Evolutionary conservation across 805 yeast genomes (phyloP), one percentile per base, ranked within the genome.

Genomic region (Candida xiaguanensis): DNA sequence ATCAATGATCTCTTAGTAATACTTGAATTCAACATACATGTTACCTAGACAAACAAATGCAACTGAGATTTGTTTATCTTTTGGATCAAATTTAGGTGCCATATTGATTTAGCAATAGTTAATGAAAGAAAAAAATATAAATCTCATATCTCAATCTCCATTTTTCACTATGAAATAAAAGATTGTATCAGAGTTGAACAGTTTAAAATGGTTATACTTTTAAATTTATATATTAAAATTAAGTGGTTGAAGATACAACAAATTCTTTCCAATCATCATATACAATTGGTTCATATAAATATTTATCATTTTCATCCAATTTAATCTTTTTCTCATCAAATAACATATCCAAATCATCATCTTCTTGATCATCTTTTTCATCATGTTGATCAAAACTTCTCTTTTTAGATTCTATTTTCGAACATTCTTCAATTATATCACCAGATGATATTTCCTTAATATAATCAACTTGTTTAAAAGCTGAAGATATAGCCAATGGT

Each of bases 41-140:
- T 90, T 90, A 3, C 97, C 97, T 18, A 88, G 68, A 54, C 97
- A 90, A 1, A 89, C 91, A 57, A 90, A 89, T 0, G 95, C 96
- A 8, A 90, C 95, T 1, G 84, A 72, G 3, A 77, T 55, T 42
- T 53, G 48, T 40, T 50, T 53, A 2, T 53, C 55, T 27, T 52
- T 47, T 8, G 55, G 52, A 24, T 19, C 31, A 38, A 41, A 45
- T 36, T 34, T 40, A 22, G 45, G 49, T 37, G 49, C 46, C 58
- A 45, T 50, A 5, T 9, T n/a, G 20, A 29, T 15, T 11, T n/a
- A n/a, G n/a, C n/a, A n/a, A n/a, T n/a, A n/a, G n/a, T n/a, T n/a
- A n/a, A 12, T 16, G 9, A 30, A 31, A 38, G 31, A 29, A 31
- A 26, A 27, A 19, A 13, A 26, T 19, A 35, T 15, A 28, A 40